Base-by-base conservation (phyloP, 176 grass and related monocot species). In the Puccinellia tenuiflora region DNA sequence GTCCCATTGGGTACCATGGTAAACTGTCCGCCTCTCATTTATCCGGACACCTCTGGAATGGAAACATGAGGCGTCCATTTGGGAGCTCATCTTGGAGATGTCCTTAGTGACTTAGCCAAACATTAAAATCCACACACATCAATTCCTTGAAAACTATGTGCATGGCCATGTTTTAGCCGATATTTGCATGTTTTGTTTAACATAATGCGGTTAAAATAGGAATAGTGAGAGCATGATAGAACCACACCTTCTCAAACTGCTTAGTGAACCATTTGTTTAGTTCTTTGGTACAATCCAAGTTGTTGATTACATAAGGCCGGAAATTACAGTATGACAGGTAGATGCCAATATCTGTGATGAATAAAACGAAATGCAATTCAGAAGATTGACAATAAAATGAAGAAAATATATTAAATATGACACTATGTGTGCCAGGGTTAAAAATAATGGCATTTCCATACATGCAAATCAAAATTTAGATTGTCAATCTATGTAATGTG, bases 201-300 rank as follows among this genome's bases (percentile, higher is more conserved):
- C 47, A 88, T 64, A 85, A 43, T 68, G 2, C 12, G 60, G 22
- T 48, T 69, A 71, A 77, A 75, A 60, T 70, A 75, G 42, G 14
- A 79, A 86, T 40, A 66, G 25, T 5, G 38, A 60, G 8, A 73
- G 29, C 55, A 81, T 28, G 50, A 45, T 71, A 33, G 15, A 81
- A 84, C 57, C 68, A 47, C 18, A 89, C 88, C 88, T 89, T 86
- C 53, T 82, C 78, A 89, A 89, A 89, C 72, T 82, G 82, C 83
- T 86, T 85, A 52, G 63, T 78, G 83, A 89, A 89, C 88, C 88
- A 89, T 77, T 60, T 81, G 25, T 77, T 64, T 70, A 77, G 45
- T 52, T 82, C 88, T 46, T 86, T 54, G 33, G 78, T 86, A 82
- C 63, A 89, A 86, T 62, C 78, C 54, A 85, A 24, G 64, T 37